A percentile compares a stretch with the other conserved stretches of the same genome.
These are phyloP conservation scores for Penicillium coprophilum DNA, from an alignment of 495 filamentous ascomycete species.

Conservation along the genomic window DNA sequence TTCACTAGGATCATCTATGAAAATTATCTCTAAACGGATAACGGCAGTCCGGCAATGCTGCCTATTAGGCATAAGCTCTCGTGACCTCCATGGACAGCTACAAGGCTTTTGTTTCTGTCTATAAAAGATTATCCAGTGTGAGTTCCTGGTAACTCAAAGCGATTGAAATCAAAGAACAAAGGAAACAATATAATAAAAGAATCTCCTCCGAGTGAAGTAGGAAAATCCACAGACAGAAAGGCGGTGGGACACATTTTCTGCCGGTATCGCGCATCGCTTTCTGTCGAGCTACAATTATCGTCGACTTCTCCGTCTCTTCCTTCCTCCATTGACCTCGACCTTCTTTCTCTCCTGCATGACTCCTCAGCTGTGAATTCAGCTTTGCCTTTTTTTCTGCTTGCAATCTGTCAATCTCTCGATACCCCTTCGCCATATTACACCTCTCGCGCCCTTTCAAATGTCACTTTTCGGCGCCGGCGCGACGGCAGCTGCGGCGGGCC, in stretches of 20 bases:
- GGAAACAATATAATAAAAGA: not conserved
- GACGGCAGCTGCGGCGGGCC: constrained; percentile 43
- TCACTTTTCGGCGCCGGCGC: constrained; percentile 62
- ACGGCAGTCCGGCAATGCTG: constrained; percentile 6
- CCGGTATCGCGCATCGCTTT: constrained; percentile 13
- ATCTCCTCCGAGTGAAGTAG: not conserved
- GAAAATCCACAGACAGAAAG: not conserved
- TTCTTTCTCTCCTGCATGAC: constrained; percentile 7
- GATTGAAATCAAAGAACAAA: not conserved
- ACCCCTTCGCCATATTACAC: not conserved
- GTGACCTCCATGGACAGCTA: not conserved
- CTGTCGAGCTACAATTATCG: constrained; percentile 12
- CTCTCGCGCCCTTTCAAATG: constrained; percentile 33
- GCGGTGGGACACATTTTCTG: constrained; percentile 13
- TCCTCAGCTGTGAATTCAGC: not conserved
- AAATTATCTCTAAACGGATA: not conserved
- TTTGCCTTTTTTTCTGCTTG: not conserved
- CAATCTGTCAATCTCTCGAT: not conserved
- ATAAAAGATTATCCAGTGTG: too few species aligned
- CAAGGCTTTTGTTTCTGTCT: not conserved
- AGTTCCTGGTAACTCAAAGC: not conserved
- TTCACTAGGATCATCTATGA: not conserved
- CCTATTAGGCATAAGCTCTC: not conserved
- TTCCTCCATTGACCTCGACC: constrained; percentile 5
- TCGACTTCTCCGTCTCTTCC: constrained; percentile 4